Evolutionary conservation across 1,139 yeast genomes (phyloP), one percentile per base, ranked within the genome.

Genomic region (Geotrichum siamense): DNA sequence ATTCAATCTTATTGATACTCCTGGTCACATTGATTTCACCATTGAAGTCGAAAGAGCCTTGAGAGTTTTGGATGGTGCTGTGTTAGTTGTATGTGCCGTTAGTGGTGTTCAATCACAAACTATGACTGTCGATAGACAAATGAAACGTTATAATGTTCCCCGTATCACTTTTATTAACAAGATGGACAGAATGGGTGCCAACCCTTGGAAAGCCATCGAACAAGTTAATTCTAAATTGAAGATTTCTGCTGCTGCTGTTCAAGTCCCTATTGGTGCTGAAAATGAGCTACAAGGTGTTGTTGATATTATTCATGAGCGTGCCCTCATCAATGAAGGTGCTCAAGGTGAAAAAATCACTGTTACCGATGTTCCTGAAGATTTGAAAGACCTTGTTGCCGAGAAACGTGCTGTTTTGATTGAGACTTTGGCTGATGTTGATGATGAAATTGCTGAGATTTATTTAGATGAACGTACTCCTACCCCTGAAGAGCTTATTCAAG

Each of bases 131-230:
- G 98, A 91, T 65, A 81, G 98, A 64, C 98, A 91, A 70, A 93
- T 93, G 98, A 80, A 96, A 59, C 81, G 98, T 63, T 93, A 91
- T 67, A 87, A 91, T 62, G 95, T 91, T 59, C 98, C 98, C 47
- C 78, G 98, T 63, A 75, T 93, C 47, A 91, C 98, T 10, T 93
- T 91, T 59, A 83, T 91, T 64, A 91, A 91, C 70, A 91, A 91
- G 71, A 89, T 91, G 97, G 98, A 91, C 67, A 79, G 98, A 63
- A 86, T 91, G 96, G 98, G 98, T 53, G 87, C 98, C 47, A 81
- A 89, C 65, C 98, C 98, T 19, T 91, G 94, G 80, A 77, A 76
- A 55, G 96, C 94, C 44, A 83, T 91, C 57, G 94, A 85, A 49
- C 97, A 91, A 69, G 76, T 91, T 54, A 86, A 89, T 68, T 58